phyloP scores from a whole-genome alignment of 2,329 filamentous ascomycete genomes.

The Rosellinia necatrix region DNA sequence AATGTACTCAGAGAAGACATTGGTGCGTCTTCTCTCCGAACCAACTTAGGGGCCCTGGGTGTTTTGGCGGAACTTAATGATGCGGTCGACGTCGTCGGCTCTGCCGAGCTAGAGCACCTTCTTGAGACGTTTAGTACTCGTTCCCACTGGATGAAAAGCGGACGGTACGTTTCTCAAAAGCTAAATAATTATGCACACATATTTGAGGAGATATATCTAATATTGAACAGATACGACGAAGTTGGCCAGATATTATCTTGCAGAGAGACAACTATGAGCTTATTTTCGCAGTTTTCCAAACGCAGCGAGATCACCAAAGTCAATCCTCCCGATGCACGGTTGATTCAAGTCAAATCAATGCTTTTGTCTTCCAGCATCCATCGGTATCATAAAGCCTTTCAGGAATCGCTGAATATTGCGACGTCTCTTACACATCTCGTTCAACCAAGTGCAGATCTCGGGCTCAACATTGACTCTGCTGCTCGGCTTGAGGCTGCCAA shows the following conservation, averaged over 20 bases:
- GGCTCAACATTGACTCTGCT: slow-evolving; percentile 75
- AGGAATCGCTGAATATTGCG: slow-evolving; percentile 85
- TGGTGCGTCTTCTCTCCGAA: slow-evolving; percentile 57
- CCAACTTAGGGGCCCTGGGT: slow-evolving; percentile 66
- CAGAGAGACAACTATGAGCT: slow-evolving; percentile 80
- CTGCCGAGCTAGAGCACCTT: slow-evolving; percentile 63
- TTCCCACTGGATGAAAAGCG: slow-evolving; percentile 79
- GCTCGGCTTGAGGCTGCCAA: slow-evolving; percentile 83
- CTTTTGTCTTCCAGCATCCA: slow-evolving; percentile 76
- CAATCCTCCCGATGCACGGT: slow-evolving; percentile 65
- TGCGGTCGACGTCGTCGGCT: slow-evolving; percentile 64
- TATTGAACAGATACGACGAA: slow-evolving; percentile 66
- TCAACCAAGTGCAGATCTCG: slow-evolving; percentile 69
- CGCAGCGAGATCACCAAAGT: slow-evolving; percentile 66
- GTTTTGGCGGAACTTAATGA: slow-evolving; percentile 83
- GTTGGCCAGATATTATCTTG: slow-evolving; percentile 81
- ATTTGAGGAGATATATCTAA: too few relatives aligned
- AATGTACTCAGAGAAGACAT: slow-evolving; percentile 55
- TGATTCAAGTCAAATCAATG: slow-evolving; percentile 77
- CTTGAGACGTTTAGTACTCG: slow-evolving; percentile 68
- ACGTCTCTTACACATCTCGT: slow-evolving; percentile 82
- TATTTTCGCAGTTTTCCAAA: slow-evolving; percentile 71
- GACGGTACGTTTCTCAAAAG: slow-evolving; percentile 61
- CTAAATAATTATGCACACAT: neutral
- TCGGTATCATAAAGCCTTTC: slow-evolving; percentile 77